These are phyloP conservation scores for Ganoderma meredithae DNA, from an alignment of 1,284 basidiomycete genomes.

Conservation along the genomic window DNA sequence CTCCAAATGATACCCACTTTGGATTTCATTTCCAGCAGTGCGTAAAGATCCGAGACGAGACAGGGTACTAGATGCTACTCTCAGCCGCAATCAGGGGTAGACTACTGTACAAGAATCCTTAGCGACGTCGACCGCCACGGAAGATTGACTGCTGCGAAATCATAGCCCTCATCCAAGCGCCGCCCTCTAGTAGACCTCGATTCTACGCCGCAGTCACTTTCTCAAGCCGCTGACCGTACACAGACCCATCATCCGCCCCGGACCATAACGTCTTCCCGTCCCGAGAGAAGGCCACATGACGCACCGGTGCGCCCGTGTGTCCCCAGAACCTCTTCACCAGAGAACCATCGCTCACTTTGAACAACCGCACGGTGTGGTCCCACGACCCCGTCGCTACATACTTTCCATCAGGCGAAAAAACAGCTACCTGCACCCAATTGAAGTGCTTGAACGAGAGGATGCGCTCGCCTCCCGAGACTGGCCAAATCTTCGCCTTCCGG, in stretches of 20 bases:
- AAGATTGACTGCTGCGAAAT: not conserved
- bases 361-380: constrained; percentile 26
- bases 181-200: not conserved
- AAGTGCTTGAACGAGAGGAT: constrained; percentile 12
- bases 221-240: not conserved
- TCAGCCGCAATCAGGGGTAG: not conserved
- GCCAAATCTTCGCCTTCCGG: constrained; percentile 23
- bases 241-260: not conserved
- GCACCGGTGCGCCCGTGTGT: not conserved
- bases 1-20: not conserved
- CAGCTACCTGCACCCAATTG: constrained; percentile 21
- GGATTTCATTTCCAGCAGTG: not conserved
- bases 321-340: constrained; percentile 4
- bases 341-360: constrained; percentile 16
- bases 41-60: not conserved
- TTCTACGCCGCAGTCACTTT: not conserved
- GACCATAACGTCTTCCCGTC: not conserved
- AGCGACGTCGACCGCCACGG: not conserved
- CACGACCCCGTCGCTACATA: constrained; percentile 21
- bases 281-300: not conserved
- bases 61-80: not conserved
- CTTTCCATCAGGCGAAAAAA: constrained; percentile 36
- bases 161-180: not conserved
- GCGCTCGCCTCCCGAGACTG: constrained; percentile 22
- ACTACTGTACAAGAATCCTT: not conserved